These are phyloP conservation scores for Boletus rubroflammeus DNA, from an alignment of 768 basidiomycete species.

Conservation along the genomic window DNA sequence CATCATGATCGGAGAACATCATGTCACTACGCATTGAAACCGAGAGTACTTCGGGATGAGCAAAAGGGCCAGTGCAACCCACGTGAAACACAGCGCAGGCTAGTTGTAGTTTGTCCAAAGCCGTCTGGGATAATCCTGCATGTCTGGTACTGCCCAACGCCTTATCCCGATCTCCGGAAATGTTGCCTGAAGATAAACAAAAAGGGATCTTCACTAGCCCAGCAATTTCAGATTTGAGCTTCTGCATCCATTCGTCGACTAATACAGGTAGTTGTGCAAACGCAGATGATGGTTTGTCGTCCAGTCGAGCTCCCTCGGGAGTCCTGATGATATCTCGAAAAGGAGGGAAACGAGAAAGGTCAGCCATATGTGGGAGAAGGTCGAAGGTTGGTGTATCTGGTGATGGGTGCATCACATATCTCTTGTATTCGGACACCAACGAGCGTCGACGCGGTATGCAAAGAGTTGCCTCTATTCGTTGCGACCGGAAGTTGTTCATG, in stretches of 20 bases:
- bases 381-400: neutral
- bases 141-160: too few relatives aligned
- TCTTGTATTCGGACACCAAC: conserved; percentile 6
- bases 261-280: conserved; percentile 12
- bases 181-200: neutral
- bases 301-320: neutral
- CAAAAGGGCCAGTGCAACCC: neutral
- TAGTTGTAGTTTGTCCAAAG: conserved; percentile 2
- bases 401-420: conserved; percentile 7
- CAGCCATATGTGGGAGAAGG: conserved; percentile 15
- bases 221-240: conserved; percentile 6
- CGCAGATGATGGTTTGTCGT: neutral
- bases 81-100: conserved; percentile 11
- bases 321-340: conserved; percentile 11
- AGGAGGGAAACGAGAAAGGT: conserved; percentile 9
- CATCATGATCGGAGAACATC: neutral
- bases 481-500: conserved; percentile 2
- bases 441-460: conserved; percentile 6
- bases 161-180: neutral
- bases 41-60: conserved; percentile 1
- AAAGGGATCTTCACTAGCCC: conserved; percentile 9
- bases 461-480: conserved; percentile 1
- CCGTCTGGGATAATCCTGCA: neutral
- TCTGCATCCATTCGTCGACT: conserved; percentile 7
- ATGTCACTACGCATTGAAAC: neutral